phyloP scores from a whole-genome alignment of 2,329 filamentous ascomycete genomes.

The Coniella vitis region DNA sequence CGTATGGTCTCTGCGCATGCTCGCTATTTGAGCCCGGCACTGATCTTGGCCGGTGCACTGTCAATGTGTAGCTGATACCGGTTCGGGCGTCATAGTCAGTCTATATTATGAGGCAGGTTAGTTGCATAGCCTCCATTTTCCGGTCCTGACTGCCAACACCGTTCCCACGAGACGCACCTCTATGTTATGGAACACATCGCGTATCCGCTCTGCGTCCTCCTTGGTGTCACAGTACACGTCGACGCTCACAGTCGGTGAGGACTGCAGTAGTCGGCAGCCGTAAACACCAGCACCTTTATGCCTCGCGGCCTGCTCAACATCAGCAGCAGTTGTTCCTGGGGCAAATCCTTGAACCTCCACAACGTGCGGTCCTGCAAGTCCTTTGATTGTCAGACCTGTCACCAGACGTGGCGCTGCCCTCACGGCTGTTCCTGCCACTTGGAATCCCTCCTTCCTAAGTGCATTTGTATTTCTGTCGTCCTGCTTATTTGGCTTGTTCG shows the following conservation, averaged over 20 bases:
- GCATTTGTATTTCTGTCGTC: slow-evolving; percentile 17
- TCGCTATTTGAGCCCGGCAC: slow-evolving; percentile 27
- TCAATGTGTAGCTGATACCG: slow-evolving; percentile 1
- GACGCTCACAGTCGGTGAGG: slow-evolving; percentile 65
- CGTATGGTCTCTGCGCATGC: slow-evolving; percentile 22
- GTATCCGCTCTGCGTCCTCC: slow-evolving; percentile 67
- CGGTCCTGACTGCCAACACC: neutral
- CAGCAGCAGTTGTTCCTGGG: slow-evolving; percentile 70
- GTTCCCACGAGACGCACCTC: slow-evolving; percentile 50
- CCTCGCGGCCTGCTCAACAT: slow-evolving; percentile 78
- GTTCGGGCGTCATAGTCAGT: slow-evolving; percentile 22
- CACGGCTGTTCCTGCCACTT: slow-evolving; percentile 1
- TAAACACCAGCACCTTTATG: slow-evolving; percentile 63
- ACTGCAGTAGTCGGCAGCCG: slow-evolving; percentile 61
- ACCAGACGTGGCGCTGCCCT: slow-evolving; percentile 22
- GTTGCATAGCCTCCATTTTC: neutral
- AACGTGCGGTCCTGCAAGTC: slow-evolving; percentile 64
- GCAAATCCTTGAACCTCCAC: slow-evolving; percentile 79
- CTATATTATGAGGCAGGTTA: slow-evolving; percentile 1
- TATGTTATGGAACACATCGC: slow-evolving; percentile 71
- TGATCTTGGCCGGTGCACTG: slow-evolving; percentile 12
- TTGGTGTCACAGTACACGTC: slow-evolving; percentile 69
- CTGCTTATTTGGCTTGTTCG: slow-evolving; percentile 28
- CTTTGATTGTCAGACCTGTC: slow-evolving; percentile 61
- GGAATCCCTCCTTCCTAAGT: slow-evolving; percentile 16